These are phyloP conservation scores for Agastache rugosa DNA, from an alignment of 257 asterid species.

Conservation along the genomic window DNA sequence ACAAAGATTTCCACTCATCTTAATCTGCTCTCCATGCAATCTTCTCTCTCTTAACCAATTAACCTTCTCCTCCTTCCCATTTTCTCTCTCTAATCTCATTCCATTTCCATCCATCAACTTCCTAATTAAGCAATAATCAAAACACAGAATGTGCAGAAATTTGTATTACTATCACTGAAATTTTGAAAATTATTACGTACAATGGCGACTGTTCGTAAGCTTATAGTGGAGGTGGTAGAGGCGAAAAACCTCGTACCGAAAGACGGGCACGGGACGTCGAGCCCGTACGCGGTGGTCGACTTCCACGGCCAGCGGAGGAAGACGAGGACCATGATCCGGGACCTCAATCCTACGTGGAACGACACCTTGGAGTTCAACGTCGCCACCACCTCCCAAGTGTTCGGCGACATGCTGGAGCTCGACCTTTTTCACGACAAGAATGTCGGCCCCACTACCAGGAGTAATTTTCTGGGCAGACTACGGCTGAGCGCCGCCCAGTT, in stretches of 20 bases:
- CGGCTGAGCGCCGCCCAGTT: conserved; percentile 68
- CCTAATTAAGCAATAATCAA: no score
- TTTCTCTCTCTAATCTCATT: not conserved
- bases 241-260: conserved; percentile 77
- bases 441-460: conserved; percentile 78
- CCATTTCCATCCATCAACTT: not conserved
- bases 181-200: no score
- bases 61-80: not conserved
- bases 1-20: conserved; percentile 40
- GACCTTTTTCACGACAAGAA: conserved; percentile 66
- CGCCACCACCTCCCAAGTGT: conserved; percentile 63
- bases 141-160: not conserved
- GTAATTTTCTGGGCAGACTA: conserved; percentile 73
- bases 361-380: conserved; percentile 69
- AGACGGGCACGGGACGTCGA: conserved; percentile 88
- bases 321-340: conserved; percentile 67
- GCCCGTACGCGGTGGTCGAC: conserved; percentile 78
- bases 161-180: no score
- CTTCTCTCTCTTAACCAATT: conserved; percentile 2
- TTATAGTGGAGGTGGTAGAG: conserved; percentile 75
- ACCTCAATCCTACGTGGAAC: conserved; percentile 81
- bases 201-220: conserved; percentile 65
- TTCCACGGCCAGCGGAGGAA: conserved; percentile 83
- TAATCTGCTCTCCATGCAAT: not conserved
- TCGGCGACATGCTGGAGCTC: conserved; percentile 78